phyloP scores from a whole-genome alignment of 2,329 filamentous ascomycete genomes.

The Dactylellina haptotyla region DNA sequence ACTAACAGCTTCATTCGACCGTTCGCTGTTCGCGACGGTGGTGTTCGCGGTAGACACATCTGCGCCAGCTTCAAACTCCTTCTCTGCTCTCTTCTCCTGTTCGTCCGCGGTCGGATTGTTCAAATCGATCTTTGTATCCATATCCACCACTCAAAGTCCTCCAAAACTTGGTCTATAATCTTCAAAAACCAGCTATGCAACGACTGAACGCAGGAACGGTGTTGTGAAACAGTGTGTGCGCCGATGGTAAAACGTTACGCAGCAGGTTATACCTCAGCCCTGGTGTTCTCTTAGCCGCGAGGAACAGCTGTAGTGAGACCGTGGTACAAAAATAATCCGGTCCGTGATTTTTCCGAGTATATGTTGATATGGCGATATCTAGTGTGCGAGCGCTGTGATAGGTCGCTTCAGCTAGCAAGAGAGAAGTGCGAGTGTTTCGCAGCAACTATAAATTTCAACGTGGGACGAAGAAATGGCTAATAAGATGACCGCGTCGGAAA shows the following conservation, averaged over 20 bases:
- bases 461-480: neutral
- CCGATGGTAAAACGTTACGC: neutral
- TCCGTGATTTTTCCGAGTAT: neutral
- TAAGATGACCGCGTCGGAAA: no score
- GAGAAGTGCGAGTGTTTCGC: no score
- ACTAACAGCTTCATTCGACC: constrained; percentile 29
- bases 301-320: constrained; percentile 4
- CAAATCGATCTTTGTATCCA: constrained; percentile 42
- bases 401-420: neutral
- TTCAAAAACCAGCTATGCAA: neutral
- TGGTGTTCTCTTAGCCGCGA: neutral
- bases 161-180: neutral
- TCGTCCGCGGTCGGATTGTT: constrained; percentile 5
- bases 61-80: constrained; percentile 25
- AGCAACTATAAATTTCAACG: neutral
- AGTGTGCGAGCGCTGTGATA: neutral
- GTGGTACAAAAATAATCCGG: constrained; percentile 3
- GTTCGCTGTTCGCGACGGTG: constrained; percentile 35
- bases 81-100: constrained; percentile 29
- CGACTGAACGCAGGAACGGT: neutral
- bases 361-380: neutral
- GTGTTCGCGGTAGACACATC: constrained; percentile 5
- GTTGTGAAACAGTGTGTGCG: no score
- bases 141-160: neutral
- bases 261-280: neutral